Conservation (phyloP, 2,329 filamentous ascomycete species). For the Hypoxylon sp. region DNA sequence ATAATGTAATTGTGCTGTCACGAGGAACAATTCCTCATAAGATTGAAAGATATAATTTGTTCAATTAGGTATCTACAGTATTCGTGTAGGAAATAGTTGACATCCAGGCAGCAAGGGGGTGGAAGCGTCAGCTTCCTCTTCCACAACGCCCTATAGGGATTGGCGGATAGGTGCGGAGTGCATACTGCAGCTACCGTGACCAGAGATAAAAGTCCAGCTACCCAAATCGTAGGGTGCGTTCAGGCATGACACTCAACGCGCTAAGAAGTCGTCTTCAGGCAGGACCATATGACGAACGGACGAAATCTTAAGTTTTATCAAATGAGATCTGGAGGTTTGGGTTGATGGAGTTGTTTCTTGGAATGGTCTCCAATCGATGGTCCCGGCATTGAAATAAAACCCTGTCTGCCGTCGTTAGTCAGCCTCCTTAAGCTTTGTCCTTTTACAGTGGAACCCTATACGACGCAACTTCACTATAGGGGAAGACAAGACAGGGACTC, state of each 20-base stretch:
- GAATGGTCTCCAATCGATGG: background rate
- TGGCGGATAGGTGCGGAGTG: background rate
- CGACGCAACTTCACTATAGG: background rate
- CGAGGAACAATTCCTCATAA: background rate
- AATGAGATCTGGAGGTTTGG: background rate
- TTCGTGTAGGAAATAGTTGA: background rate
- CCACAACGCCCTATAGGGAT: background rate
- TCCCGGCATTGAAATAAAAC: background rate
- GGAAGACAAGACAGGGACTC: background rate
- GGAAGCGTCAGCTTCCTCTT: background rate
- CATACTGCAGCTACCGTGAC: slow-evolving; percentile 3
- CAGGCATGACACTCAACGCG: background rate
- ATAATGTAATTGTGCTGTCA: background rate
- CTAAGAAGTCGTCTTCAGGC: background rate
- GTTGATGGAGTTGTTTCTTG: background rate
- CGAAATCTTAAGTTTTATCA: background rate
- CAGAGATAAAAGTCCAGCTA: slow-evolving; percentile 1
- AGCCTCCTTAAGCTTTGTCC: slow-evolving; percentile 4
- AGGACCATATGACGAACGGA: background rate
- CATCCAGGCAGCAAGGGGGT: background rate
- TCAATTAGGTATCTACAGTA: background rate
- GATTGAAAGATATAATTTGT: background rate
- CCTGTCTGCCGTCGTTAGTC: background rate
- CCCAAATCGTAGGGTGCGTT: background rate
- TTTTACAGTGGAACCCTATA: background rate